These are phyloP conservation scores for Epichloe typhina DNA, from an alignment of 2,329 filamentous ascomycete genomes.

Conservation along the genomic window DNA sequence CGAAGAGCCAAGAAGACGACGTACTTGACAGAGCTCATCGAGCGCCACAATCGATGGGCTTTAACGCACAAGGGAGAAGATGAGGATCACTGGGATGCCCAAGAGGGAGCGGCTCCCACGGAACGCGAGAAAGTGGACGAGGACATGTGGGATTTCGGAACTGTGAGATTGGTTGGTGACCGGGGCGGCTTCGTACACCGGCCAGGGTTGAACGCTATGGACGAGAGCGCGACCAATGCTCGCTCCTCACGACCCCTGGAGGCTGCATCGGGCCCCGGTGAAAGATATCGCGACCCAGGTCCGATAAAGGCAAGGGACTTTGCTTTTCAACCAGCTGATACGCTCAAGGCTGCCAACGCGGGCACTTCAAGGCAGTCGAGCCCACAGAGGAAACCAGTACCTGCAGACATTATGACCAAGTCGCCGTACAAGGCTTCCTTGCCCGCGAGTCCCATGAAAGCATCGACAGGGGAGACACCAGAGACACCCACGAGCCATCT, in stretches of 20 bases:
- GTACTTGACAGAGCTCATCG: constrained; percentile 93
- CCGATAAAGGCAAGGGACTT: constrained; percentile 39
- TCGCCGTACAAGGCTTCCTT: constrained; percentile 50
- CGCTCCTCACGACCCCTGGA: constrained; percentile 44
- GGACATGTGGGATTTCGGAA: constrained; percentile 98
- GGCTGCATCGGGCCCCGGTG: constrained; percentile 35
- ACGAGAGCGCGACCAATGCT: constrained; percentile 68
- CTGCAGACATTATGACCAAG: constrained; percentile 16
- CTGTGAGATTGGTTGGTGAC: constrained; percentile 67
- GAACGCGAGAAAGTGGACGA: constrained; percentile 52
- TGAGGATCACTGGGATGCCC: constrained; percentile 46
- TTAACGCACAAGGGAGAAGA: constrained; percentile 63
- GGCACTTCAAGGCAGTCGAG: constrained; percentile 43
- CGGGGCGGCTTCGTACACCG: constrained; percentile 43
- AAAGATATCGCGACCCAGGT: constrained; percentile 35
- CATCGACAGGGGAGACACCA: constrained; percentile 17
- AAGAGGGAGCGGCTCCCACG: constrained; percentile 36
- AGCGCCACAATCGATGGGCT: constrained; percentile 77
- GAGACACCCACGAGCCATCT: constrained; percentile 29
- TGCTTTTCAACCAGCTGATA: constrained; percentile 34
- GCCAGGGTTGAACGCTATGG: constrained; percentile 56
- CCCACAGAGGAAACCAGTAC: constrained; percentile 44
- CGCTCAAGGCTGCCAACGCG: constrained; percentile 37
- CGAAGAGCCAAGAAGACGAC: constrained; percentile 85
- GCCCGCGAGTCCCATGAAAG: constrained; percentile 30